Percentiles rank a stretch among this genome's conserved stretches.
phyloP scores from a whole-genome alignment of 164 flowering plant species.

The Cinnamomum chago region DNA sequence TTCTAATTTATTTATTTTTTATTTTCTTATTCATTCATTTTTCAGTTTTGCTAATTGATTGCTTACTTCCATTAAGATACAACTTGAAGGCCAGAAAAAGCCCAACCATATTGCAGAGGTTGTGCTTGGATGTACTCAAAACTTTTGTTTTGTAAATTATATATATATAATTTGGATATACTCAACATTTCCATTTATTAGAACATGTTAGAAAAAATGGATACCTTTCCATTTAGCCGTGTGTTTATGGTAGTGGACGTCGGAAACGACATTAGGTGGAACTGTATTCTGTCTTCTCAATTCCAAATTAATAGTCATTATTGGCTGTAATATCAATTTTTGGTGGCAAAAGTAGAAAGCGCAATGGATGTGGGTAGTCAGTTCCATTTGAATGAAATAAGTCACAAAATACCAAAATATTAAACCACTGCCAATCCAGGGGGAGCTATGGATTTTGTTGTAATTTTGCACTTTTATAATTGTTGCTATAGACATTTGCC shows the following conservation, averaged over 20 bases:
- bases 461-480: too few species aligned
- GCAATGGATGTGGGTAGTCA: neutral
- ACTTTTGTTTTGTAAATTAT: too few species aligned
- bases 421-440: neutral
- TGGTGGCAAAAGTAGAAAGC: neutral
- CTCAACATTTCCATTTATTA: neutral
- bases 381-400: neutral
- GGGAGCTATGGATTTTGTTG: too few species aligned
- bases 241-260: neutral
- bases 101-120: neutral
- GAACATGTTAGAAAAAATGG: neutral
- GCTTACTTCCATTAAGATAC: neutral
- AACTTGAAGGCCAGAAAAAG: neutral
- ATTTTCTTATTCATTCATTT: too few species aligned
- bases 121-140: neutral
- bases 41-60: too few species aligned
- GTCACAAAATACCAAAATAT: neutral
- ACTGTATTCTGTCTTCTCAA: neutral
- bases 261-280: neutral
- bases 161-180: neutral
- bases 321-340: too few species aligned
- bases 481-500: too few species aligned
- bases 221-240: neutral
- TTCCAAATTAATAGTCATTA: too few species aligned
- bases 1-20: too few species aligned